phyloP scores from a whole-genome alignment of 2,329 filamentous ascomycete species.

The Leptoxyphium fumago region DNA sequence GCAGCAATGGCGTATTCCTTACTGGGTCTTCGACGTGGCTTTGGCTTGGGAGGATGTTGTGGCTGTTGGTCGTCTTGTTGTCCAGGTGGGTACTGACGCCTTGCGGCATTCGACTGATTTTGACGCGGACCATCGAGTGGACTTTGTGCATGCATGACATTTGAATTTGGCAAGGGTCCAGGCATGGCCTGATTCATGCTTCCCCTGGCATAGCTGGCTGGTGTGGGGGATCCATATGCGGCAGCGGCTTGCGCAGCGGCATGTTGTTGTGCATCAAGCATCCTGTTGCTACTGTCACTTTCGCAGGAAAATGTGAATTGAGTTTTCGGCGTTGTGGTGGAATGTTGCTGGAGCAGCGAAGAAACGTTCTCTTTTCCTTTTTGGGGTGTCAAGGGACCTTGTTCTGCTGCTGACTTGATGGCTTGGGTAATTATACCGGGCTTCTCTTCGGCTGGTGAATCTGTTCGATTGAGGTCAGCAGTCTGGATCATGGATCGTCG shows the following conservation, averaged over 20 bases:
- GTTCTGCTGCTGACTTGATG: constrained; percentile 73
- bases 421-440: constrained; percentile 77
- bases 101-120: constrained; percentile 5
- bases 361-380: constrained; percentile 66
- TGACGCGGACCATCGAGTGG: constrained; percentile 16
- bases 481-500: not conserved
- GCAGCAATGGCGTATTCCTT: constrained; percentile 64
- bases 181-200: constrained; percentile 1
- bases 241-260: constrained; percentile 6
- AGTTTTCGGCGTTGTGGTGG: constrained; percentile 51
- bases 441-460: not conserved
- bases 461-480: not conserved
- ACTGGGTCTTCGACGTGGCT: constrained; percentile 42
- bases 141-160: constrained; percentile 8
- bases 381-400: constrained; percentile 38
- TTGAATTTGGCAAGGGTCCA: not conserved
- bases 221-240: constrained; percentile 1
- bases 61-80: constrained; percentile 14
- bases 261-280: constrained; percentile 30
- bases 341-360: constrained; percentile 54
- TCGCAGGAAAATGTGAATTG: constrained; percentile 97
- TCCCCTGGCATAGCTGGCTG: constrained; percentile 3
- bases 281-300: constrained; percentile 67
- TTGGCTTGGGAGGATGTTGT: constrained; percentile 41
- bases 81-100: constrained; percentile 7